These are phyloP conservation scores for Nothopassalora personata DNA, from an alignment of 2,329 filamentous ascomycete genomes.

Conservation along the genomic window DNA sequence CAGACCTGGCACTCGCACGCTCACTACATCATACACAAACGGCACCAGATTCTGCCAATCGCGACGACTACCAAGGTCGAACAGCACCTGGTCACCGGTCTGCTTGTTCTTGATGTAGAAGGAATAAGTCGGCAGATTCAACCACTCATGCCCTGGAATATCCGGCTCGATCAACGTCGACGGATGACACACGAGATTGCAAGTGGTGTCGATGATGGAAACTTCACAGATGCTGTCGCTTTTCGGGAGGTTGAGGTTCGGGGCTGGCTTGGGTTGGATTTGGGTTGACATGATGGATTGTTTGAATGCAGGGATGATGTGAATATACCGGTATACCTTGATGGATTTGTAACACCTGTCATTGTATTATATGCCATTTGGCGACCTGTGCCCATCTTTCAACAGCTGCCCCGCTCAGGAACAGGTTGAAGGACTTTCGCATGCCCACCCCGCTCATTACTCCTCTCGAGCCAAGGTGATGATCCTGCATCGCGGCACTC, in stretches of 20 bases:
- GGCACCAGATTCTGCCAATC: conserved; percentile 38
- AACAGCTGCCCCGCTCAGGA: neutral
- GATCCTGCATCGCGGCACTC: neutral
- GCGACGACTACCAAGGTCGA: conserved; percentile 41
- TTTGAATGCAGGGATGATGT: neutral
- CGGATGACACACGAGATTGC: conserved; percentile 15
- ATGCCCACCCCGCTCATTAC: neutral
- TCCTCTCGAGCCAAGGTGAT: neutral
- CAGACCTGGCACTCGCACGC: conserved; percentile 18
- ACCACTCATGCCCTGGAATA: conserved; percentile 15
- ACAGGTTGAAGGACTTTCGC: neutral
- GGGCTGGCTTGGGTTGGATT: conserved; percentile 9
- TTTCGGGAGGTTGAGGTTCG: conserved; percentile 13
- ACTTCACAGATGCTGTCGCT: conserved; percentile 14
- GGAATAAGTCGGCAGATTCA: conserved; percentile 17
- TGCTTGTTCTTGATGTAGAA: conserved; percentile 13
- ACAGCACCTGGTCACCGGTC: conserved; percentile 34
- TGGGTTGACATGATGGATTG: conserved; percentile 13
- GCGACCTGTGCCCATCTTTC: neutral
- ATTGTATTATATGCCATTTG: neutral
- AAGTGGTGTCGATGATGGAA: conserved; percentile 18
- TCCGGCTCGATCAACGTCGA: conserved; percentile 77
- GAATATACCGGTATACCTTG: conserved; percentile 4
- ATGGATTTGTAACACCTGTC: neutral
- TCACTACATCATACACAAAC: conserved; percentile 10